phyloP scores from a whole-genome alignment of 208 protist genomes.

The Phytomonas sp. region DNA sequence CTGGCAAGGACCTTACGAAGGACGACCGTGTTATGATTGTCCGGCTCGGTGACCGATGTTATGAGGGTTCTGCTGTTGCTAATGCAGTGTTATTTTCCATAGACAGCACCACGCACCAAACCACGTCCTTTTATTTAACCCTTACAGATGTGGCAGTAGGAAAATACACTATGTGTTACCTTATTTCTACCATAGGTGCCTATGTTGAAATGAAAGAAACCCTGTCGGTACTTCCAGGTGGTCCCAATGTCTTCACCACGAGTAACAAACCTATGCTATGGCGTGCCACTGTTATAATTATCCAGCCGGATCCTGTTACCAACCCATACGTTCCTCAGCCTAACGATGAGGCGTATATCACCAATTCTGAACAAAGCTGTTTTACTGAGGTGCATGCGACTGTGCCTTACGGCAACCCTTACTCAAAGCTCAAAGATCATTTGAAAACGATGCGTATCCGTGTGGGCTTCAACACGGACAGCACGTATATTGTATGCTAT shows the following conservation, averaged over 20 bases:
- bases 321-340: constrained; percentile 21
- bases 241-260: constrained; percentile 35
- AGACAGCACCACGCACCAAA: not conserved
- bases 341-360: constrained; percentile 52
- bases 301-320: constrained; percentile 17
- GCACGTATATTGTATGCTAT: constrained; percentile 70
- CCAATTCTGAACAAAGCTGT: constrained; percentile 66
- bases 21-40: constrained; percentile 64
- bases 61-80: constrained; percentile 36
- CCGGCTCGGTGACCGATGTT: constrained; percentile 26
- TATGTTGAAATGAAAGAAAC: constrained; percentile 41
- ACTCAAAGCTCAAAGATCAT: constrained; percentile 15
- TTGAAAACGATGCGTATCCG: constrained; percentile 30
- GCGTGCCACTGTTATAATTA: constrained; percentile 53
- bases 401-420: constrained; percentile 59
- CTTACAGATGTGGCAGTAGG: constrained; percentile 16
- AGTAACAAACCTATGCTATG: constrained; percentile 83
- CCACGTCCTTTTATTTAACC: not conserved
- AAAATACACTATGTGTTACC: constrained; percentile 76
- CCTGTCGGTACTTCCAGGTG: constrained; percentile 47
- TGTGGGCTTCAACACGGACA: constrained; percentile 47
- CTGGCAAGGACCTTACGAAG: constrained; percentile 36
- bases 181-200: constrained; percentile 27
- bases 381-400: constrained; percentile 33
- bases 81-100: constrained; percentile 28